Evolutionary conservation across 2,329 filamentous ascomycete species (phyloP), one percentile per base, ranked within the genome.

Genomic region (Aspergillus luchuensis): DNA sequence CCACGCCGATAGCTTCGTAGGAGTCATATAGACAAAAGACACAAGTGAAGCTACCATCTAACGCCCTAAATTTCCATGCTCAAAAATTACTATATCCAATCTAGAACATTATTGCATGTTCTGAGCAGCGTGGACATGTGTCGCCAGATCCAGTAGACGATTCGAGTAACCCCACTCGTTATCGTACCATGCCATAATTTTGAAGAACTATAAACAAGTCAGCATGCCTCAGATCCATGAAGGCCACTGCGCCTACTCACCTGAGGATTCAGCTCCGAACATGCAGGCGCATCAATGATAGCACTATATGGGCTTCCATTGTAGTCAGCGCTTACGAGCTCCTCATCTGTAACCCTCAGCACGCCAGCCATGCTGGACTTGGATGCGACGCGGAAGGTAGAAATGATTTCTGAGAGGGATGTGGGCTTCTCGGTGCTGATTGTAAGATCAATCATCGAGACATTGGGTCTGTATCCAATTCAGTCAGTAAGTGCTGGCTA

Each of bases 131-230:
- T 43, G 39, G n/a, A 43, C 39, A 43, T 43, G 39, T 17, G 15
- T 10, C 17, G 70, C 66, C 73, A 92, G 87, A 80, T 92, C 89
- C 68, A 91, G 81, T 72, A 91, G 87, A 83, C 89, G 92, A 82
- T 91, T 91, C 78, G 89, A 92, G 87, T 97, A 96, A 74, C 91
- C 92, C 91, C 91, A 96, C 86, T 96, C 92, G 84, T 96, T 96
- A 85, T 94, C 91, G 82, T 95, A 94, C 92, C 92, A 97, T 71
- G 87, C 87, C 79, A 96, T 89, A 65, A 97, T 86, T 87, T 97
- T 97, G 85, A 95, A 89, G 78, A 96, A 96, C 87, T 96, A 90
- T 72, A 89, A 82, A 86, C 2, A n/a, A 8, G 6, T 21, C 23
- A 43, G 39, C 39, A 43, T 43, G n/a, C 8, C 8, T 30, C 11